These are phyloP conservation scores for Krasilnikovozyma curviuscula DNA, from an alignment of 768 basidiomycete species.

Conservation along the genomic window DNA sequence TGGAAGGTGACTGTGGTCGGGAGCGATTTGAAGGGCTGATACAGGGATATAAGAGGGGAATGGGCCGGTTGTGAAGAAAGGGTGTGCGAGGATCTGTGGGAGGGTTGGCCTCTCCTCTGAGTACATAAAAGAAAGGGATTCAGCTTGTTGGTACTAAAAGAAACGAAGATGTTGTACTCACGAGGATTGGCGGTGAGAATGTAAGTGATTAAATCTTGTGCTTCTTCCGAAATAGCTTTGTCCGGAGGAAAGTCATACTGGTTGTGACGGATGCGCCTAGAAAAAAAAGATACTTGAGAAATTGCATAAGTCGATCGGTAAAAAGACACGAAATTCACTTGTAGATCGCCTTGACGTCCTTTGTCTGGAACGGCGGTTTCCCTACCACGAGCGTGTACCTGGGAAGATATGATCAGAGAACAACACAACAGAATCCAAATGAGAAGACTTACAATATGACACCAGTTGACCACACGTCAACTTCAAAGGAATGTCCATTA, in stretches of 20 bases:
- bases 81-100: constrained; percentile 62
- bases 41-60: constrained; percentile 64
- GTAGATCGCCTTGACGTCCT: constrained; percentile 92
- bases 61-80: constrained; percentile 62
- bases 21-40: constrained; percentile 52
- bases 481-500: constrained; percentile 94
- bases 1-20: constrained; percentile 54
- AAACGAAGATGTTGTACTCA: constrained; percentile 12
- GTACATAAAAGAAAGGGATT: neutral
- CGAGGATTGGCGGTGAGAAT: constrained; percentile 70
- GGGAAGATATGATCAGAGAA: neutral
- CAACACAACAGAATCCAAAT: neutral
- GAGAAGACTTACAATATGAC: constrained; percentile 47
- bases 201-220: constrained; percentile 54
- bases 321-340: constrained; percentile 36
- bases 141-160: neutral
- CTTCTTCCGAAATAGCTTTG: constrained; percentile 47
- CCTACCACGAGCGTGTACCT: constrained; percentile 80
- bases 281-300: neutral
- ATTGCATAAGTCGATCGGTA: neutral
- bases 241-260: constrained; percentile 79
- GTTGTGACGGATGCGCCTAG: constrained; percentile 76
- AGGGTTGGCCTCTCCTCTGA: constrained; percentile 54
- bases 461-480: constrained; percentile 93
- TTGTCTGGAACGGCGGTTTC: constrained; percentile 94